Evolutionary conservation across 768 basidiomycete genomes (phyloP).

Genomic region (Glaciozyma antarctica): DNA sequence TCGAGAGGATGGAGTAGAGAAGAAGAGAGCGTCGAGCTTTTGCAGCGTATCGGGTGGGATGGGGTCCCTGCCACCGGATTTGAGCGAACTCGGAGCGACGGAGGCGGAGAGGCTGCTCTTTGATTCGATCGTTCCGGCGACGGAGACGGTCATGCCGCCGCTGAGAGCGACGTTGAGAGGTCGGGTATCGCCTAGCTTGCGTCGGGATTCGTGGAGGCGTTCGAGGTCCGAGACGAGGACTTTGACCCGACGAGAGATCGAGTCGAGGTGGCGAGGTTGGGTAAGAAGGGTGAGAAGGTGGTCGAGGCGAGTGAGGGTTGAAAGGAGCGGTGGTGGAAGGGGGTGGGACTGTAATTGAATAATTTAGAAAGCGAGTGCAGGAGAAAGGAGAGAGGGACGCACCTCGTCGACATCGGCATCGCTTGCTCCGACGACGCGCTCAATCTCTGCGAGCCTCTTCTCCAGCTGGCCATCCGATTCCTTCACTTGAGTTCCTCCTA

Average conservation of each 20-base stretch:
- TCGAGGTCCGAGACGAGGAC: constrained; percentile 86
- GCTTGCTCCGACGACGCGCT: constrained; percentile 72
- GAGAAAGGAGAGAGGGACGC: constrained; percentile 28
- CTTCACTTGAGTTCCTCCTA: constrained; percentile 32
- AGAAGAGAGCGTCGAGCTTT: constrained; percentile 40
- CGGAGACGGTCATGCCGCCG: constrained; percentile 31
- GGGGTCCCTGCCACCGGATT: constrained; percentile 5
- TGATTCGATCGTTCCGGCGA: not conserved
- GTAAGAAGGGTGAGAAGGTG: constrained; percentile 78
- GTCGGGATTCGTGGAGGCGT: constrained; percentile 49
- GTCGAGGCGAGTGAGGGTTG: constrained; percentile 69
- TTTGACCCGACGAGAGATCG: constrained; percentile 86
- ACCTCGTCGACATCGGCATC: constrained; percentile 74
- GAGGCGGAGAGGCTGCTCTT: not conserved
- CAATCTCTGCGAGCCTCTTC: constrained; percentile 69
- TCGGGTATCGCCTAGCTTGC: constrained; percentile 36
- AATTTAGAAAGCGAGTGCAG: not conserved
- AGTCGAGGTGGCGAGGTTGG: constrained; percentile 91
- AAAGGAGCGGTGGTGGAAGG: constrained; percentile 55
- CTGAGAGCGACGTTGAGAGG: constrained; percentile 33
- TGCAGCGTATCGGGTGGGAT: constrained; percentile 38
- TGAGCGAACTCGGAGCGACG: constrained; percentile 1
- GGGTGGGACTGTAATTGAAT: constrained; percentile 38
- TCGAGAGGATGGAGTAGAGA: constrained; percentile 42
- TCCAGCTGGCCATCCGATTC: constrained; percentile 49